Percentiles rank a stretch among this genome's conserved stretches.
phyloP scores from a whole-genome alignment of 495 filamentous ascomycete genomes.

The Daldinia childiae region DNA sequence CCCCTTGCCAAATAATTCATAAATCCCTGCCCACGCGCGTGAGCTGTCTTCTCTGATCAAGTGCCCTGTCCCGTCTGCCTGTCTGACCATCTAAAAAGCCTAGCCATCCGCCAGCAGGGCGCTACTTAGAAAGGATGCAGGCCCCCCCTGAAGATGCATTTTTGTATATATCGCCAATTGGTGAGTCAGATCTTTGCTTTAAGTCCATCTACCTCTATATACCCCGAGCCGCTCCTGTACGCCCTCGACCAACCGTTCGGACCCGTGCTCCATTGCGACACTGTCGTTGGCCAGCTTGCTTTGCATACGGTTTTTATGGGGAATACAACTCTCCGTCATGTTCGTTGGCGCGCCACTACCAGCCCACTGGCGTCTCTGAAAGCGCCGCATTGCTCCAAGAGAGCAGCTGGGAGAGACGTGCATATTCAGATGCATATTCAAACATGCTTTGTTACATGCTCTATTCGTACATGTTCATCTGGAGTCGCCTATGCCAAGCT shows the following conservation, averaged over 20 bases:
- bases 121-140: conserved; percentile 48
- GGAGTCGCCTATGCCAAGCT: conserved; percentile 27
- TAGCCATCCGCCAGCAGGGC: conserved; percentile 28
- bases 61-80: conserved; percentile 4
- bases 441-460: background rate
- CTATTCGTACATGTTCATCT: conserved; percentile 3
- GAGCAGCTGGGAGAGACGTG: background rate
- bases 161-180: conserved; percentile 61
- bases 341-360: conserved; percentile 43
- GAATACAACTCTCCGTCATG: conserved; percentile 35
- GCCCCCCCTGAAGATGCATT: conserved; percentile 54
- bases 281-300: conserved; percentile 51
- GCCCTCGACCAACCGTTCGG: conserved; percentile 57
- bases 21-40: conserved; percentile 34
- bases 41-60: conserved; percentile 23
- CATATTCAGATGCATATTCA: no score
- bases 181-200: conserved; percentile 52
- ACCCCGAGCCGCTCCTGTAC: conserved; percentile 29
- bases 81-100: conserved; percentile 36
- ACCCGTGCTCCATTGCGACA: conserved; percentile 52
- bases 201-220: conserved; percentile 27
- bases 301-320: conserved; percentile 45
- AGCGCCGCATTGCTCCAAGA: conserved; percentile 40
- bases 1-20: conserved; percentile 1
- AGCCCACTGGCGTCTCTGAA: conserved; percentile 33